Conservation (phyloP, 495 filamentous ascomycete genomes). For the Pyrenula aspistea region DNA sequence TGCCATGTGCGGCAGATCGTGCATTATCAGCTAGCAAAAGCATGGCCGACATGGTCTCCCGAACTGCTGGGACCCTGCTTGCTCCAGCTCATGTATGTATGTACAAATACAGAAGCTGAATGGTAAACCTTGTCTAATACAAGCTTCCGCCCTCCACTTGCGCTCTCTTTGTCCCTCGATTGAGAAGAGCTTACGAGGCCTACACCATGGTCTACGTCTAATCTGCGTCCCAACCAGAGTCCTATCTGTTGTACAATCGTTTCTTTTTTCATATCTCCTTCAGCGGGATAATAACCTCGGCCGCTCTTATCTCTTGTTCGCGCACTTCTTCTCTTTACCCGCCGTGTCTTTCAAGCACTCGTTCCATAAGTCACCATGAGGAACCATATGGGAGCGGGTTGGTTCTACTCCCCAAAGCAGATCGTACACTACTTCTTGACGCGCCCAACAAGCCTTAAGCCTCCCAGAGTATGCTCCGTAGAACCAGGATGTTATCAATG, state of each 20-base stretch:
- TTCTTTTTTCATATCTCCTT: background rate
- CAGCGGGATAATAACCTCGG: background rate
- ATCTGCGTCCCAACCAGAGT: too few relatives aligned
- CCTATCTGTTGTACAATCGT: background rate
- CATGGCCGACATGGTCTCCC: background rate
- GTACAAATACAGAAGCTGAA: background rate
- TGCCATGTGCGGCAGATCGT: background rate
- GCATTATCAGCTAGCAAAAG: background rate
- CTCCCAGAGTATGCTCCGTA: slow-evolving; percentile 12
- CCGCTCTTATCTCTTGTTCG: background rate
- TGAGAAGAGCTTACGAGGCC: too few relatives aligned
- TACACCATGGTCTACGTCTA: too few relatives aligned
- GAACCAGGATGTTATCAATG: background rate
- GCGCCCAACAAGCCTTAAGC: slow-evolving; percentile 19
- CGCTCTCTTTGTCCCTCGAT: too few relatives aligned
- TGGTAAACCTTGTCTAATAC: background rate
- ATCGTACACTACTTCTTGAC: slow-evolving; percentile 21
- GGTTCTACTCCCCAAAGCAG: slow-evolving; percentile 27
- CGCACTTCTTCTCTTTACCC: too few relatives aligned
- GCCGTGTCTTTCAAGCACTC: too few relatives aligned
- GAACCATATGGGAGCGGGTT: slow-evolving; percentile 26
- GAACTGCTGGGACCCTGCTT: background rate
- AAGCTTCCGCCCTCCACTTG: background rate
- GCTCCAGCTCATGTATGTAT: background rate
- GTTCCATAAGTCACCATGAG: slow-evolving; percentile 22